Base-by-base conservation (phyloP, 139 green algal species). In the Marvania coccoides region DNA sequence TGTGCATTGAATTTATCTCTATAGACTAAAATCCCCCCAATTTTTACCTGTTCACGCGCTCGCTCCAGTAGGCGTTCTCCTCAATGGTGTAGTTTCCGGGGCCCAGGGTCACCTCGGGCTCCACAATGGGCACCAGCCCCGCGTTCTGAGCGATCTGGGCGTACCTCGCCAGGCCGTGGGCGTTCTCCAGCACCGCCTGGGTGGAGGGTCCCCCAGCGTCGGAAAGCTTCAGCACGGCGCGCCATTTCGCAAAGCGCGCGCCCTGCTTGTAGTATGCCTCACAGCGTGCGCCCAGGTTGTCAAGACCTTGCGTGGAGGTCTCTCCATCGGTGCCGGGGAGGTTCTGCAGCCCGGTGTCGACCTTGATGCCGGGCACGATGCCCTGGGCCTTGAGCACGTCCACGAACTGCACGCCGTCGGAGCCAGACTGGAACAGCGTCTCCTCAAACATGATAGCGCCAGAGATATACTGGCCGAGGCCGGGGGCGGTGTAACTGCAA, bases 391-490 rank as follows among this genome's bases (percentile, higher is more conserved):
- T 70, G 34, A 95, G 71, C 2, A 84, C 30, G 15, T 93, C 76
- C 31, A 90, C 76, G 66, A 97, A 90, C 23, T 74, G 81, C 37
- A 67, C 67, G 36, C 82, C 83, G 6, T 79, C 82, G 1, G 58
- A 53, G 29, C 29, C 63, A 26, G 46, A 74, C 75, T 95, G 85
- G 45, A 82, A 88, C n/a, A 97, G 73, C 0, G 89, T 97, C 74
- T 97, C 91, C 66, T 99, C 94, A 82, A 97, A 98, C 85, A 98
- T 89, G 82, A 98, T 98, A 59, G 80, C 79, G 15, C 87, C 85
- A 26, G 60, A 81, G 72, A 98, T 91, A 81, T 96, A 95, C 76
- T 98, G 72, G 36, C 93, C 91, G 36, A 98, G 76, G 48, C 87
- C 83, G 67, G 83, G 35, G 10, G 72, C 59, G 28, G 59, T 54